These are phyloP conservation scores for Xylaria hypoxylon DNA, from an alignment of 2,329 filamentous ascomycete species.

Conservation along the genomic window DNA sequence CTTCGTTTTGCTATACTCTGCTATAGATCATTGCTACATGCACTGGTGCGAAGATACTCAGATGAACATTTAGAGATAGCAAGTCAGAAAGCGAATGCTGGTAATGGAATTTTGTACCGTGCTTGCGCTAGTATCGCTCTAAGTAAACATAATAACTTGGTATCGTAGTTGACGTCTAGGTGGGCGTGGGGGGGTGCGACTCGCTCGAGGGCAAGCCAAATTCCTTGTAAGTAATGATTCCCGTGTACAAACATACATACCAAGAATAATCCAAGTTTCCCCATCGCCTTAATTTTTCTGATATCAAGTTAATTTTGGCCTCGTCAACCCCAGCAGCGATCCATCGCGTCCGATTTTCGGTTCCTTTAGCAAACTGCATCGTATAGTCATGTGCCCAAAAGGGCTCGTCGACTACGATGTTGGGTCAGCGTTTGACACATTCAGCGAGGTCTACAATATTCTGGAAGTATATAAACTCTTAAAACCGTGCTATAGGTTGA, in stretches of 20 bases:
- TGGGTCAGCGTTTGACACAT: too few relatives aligned
- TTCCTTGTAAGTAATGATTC: not conserved
- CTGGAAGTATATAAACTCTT: too few relatives aligned
- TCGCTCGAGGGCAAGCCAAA: too few relatives aligned
- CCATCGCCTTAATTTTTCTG: not conserved
- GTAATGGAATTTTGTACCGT: too few relatives aligned
- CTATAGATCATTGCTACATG: not conserved
- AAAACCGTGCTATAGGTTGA: too few relatives aligned
- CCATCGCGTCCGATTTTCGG: not conserved
- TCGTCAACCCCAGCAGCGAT: not conserved
- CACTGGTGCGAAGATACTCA: not conserved
- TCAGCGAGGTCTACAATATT: too few relatives aligned
- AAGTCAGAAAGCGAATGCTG: not conserved
- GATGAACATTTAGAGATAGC: not conserved
- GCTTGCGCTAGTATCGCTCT: not conserved
- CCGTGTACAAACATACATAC: constrained; percentile 6
- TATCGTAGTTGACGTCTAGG: too few relatives aligned
- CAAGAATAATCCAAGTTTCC: not conserved
- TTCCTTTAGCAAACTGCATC: not conserved
- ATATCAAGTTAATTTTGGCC: constrained; percentile 2
- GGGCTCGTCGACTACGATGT: not conserved
- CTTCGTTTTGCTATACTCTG: not conserved
- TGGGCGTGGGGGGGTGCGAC: too few relatives aligned
- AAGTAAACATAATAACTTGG: too few relatives aligned
- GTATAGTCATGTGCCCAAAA: not conserved